These are phyloP conservation scores for Fraxinus velutina DNA, from an alignment of 305 asterid genomes.

Conservation along the genomic window DNA sequence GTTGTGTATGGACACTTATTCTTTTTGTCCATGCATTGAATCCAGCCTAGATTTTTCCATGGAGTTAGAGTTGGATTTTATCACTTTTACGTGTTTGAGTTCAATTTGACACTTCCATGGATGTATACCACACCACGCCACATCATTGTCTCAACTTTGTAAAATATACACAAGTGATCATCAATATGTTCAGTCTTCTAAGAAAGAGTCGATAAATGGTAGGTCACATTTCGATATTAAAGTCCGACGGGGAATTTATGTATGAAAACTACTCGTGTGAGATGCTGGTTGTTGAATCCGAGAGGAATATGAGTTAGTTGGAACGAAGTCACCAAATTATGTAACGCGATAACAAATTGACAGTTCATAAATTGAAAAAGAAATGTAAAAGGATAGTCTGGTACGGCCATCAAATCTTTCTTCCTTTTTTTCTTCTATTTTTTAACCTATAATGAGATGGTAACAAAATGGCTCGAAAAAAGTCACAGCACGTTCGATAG, in stretches of 20 bases:
- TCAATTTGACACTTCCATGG: neutral
- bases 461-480: too few relatives aligned
- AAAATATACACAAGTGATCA: too few relatives aligned
- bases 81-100: neutral
- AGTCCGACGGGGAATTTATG: neutral
- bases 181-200: too few relatives aligned
- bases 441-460: too few relatives aligned
- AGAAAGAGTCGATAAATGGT: neutral
- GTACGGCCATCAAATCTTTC: too few relatives aligned
- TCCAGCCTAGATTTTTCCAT: neutral
- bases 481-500: too few relatives aligned
- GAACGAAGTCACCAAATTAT: neutral
- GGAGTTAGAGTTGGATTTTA: neutral
- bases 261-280: neutral
- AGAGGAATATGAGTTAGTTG: neutral
- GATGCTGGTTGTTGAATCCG: neutral
- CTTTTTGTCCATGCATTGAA: neutral
- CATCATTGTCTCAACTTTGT: neutral
- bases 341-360: neutral
- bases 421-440: too few relatives aligned
- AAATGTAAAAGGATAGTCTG: too few relatives aligned
- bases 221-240: neutral
- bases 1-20: neutral
- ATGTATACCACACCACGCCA: neutral
- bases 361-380: neutral